Conservation (phyloP, 2,329 filamentous ascomycete genomes). For the Fusarium sp. region DNA sequence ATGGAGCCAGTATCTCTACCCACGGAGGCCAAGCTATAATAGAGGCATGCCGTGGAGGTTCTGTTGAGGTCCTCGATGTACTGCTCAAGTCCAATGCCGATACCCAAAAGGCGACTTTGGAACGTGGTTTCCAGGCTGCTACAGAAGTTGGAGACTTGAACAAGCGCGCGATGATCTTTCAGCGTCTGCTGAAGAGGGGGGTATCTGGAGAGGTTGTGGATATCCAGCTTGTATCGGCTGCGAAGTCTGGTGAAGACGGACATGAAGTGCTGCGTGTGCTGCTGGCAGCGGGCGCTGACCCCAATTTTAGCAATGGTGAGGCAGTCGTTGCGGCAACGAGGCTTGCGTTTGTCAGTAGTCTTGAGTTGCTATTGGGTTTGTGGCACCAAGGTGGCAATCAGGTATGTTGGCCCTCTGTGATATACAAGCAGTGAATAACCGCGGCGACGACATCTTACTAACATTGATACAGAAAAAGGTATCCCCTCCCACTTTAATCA, state of each 20-base stretch:
- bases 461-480: slow-evolving; percentile 56
- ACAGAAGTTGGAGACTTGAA: slow-evolving; percentile 64
- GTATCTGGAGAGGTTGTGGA: slow-evolving; percentile 64
- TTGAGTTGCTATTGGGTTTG: slow-evolving; percentile 65
- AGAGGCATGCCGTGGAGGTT: slow-evolving; percentile 64
- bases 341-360: slow-evolving; percentile 61
- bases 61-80: slow-evolving; percentile 62
- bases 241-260: slow-evolving; percentile 62
- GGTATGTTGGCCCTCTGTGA: slow-evolving; percentile 45
- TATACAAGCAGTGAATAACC: neutral
- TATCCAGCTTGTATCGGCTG: slow-evolving; percentile 64
- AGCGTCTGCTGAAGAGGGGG: slow-evolving; percentile 62
- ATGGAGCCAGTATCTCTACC: slow-evolving; percentile 64
- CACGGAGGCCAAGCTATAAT: slow-evolving; percentile 66
- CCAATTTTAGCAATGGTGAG: slow-evolving; percentile 66
- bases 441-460: slow-evolving; percentile 13
- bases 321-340: slow-evolving; percentile 66
- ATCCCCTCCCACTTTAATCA: slow-evolving; percentile 60
- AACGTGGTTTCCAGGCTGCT: slow-evolving; percentile 66
- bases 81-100: slow-evolving; percentile 58
- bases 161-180: slow-evolving; percentile 62
- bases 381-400: slow-evolving; percentile 56
- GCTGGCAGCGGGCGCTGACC: slow-evolving; percentile 64
- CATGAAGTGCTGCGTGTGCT: slow-evolving; percentile 63
- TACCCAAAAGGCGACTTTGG: slow-evolving; percentile 57